Evolutionary conservation across 2,329 filamentous ascomycete species (phyloP).

Genomic region (Epicoccum sorghinum): DNA sequence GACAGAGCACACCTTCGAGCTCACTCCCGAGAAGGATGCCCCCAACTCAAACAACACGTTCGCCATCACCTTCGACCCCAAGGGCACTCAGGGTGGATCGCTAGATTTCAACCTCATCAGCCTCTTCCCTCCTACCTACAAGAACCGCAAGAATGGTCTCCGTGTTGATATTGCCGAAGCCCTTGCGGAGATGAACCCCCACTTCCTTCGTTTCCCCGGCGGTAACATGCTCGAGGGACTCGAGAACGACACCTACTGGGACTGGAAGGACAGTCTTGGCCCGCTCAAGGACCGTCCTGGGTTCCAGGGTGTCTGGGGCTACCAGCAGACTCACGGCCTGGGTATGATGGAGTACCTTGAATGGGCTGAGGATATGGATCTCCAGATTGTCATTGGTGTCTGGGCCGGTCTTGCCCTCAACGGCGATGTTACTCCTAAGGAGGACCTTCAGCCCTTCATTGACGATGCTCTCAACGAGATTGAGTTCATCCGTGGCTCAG

Average conservation of each 20-base stretch:
- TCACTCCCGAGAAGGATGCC: conserved; percentile 44
- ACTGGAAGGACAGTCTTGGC: conserved; percentile 59
- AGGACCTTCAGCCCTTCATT: conserved; percentile 47
- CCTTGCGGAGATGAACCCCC: conserved; percentile 50
- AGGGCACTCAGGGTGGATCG: conserved; percentile 31
- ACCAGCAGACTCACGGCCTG: conserved; percentile 53
- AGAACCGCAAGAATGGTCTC: conserved; percentile 58
- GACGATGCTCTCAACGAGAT: conserved; percentile 48
- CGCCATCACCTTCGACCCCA: conserved; percentile 56
- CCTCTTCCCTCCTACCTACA: conserved; percentile 62
- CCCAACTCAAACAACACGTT: conserved; percentile 60
- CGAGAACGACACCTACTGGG: conserved; percentile 33
- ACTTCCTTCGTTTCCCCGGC: conserved; percentile 58
- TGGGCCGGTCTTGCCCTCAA: conserved; percentile 55
- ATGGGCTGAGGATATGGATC: conserved; percentile 54
- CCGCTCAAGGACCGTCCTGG: conserved; percentile 56
- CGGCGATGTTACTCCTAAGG: conserved; percentile 44
- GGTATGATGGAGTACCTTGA: conserved; percentile 57
- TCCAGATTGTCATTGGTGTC: conserved; percentile 52
- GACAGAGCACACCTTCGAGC: conserved; percentile 51
- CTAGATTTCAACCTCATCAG: conserved; percentile 58
- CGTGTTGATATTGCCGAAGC: conserved; percentile 58
- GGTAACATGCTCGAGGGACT: conserved; percentile 55
- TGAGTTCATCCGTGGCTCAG: conserved; percentile 41
- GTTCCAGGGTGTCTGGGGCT: conserved; percentile 53